Conservation (phyloP, 345 rosid genomes). For the Cardamine chenopodiifolia region DNA sequence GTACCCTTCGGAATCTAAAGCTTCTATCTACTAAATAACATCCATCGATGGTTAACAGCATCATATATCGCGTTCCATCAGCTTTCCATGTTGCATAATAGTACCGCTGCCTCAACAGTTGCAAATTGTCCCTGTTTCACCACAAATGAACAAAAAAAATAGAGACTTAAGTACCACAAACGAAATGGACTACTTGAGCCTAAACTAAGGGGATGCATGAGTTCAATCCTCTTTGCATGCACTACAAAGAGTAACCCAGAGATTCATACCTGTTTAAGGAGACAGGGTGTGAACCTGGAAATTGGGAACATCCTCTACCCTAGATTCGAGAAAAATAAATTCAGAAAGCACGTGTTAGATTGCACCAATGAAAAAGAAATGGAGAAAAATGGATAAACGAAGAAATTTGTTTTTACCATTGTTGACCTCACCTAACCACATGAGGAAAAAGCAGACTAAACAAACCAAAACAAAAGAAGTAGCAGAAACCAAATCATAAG, state of each 20-base stretch:
- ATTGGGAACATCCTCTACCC: conserved; percentile 68
- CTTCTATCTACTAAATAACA: conserved; percentile 87
- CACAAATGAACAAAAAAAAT: conserved; percentile 3
- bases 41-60: conserved; percentile 88
- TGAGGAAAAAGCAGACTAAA: background rate
- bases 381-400: background rate
- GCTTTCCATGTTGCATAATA: conserved; percentile 99
- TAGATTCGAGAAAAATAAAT: conserved; percentile 42
- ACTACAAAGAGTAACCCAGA: background rate
- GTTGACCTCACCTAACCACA: background rate
- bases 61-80: conserved; percentile 98
- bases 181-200: background rate
- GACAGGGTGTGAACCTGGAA: conserved; percentile 91
- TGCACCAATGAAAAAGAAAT: background rate
- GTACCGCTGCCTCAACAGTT: conserved; percentile 85
- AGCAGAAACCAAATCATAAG: conserved; percentile 5
- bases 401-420: background rate
- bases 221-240: conserved; percentile 12
- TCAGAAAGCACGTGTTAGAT: conserved; percentile 23
- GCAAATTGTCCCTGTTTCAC: conserved; percentile 80
- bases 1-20: conserved; percentile 89
- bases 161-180: background rate
- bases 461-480: conserved; percentile 1
- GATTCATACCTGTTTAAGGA: conserved; percentile 70
- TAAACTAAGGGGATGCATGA: background rate